Percentiles rank a stretch among this genome's conserved stretches.
Evolutionary conservation across 495 filamentous ascomycete species (phyloP).

Genomic region (Trichocladium antarcticum): DNA sequence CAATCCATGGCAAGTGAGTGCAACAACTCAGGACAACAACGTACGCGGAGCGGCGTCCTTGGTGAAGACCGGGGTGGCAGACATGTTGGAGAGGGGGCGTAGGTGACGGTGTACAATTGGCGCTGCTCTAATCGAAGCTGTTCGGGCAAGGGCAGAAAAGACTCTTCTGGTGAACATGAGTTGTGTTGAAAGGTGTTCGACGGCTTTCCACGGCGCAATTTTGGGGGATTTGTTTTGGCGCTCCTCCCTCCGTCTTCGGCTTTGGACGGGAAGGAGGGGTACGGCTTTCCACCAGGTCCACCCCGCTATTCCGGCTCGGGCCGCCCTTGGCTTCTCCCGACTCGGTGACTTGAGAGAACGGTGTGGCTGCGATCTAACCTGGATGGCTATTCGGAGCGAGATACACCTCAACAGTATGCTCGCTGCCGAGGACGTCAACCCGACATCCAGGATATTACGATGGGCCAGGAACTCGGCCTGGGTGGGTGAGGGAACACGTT

Average conservation of each 20-base stretch:
- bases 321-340: conserved; percentile 1
- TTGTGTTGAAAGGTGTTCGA: conserved; percentile 6
- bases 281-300: conserved; percentile 10
- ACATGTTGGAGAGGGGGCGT: conserved; percentile 29
- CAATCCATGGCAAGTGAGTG: neutral
- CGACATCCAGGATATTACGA: no score
- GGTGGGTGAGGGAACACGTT: no score
- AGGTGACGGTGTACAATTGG: conserved; percentile 4
- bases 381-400: no score
- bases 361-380: no score
- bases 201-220: neutral
- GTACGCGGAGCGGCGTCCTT: conserved; percentile 43
- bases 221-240: neutral
- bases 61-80: conserved; percentile 40
- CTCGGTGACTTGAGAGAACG: neutral
- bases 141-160: conserved; percentile 9
- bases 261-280: conserved; percentile 8
- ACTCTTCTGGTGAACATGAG: conserved; percentile 12
- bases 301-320: conserved; percentile 9
- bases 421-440: no score
- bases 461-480: no score
- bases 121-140: conserved; percentile 1
- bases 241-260: conserved; percentile 23
- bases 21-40: conserved; percentile 17
- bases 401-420: no score